Base-by-base conservation (phyloP, 2,329 filamentous ascomycete species). In the Nannizziopsis barbatae region DNA sequence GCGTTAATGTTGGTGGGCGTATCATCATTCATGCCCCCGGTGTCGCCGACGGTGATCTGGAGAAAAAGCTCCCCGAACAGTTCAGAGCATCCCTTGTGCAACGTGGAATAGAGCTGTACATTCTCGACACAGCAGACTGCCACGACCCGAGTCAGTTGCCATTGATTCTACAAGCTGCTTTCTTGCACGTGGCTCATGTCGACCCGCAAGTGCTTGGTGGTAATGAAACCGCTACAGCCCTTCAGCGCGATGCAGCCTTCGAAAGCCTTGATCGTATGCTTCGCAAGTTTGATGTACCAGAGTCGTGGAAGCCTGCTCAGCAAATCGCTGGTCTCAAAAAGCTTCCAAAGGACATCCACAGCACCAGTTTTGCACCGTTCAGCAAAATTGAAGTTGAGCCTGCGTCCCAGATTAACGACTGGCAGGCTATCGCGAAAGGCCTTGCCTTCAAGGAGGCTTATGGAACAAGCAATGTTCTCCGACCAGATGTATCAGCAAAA, bases 361-460 rank as follows among this genome's bases (percentile, higher is more conserved):
- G 78, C 55, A 95, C 84, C 72, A 92, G 86, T 73, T 96, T 98
- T 62, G 77, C 77, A 45, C 67, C 80, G 1, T 93, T 88, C 62
- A 76, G 86, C 56, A 93, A 90, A 69, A 71, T 76, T 37, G 86
- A 93, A 59, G 57, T 68, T 0, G 87, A 56, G 93, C 65, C 71
- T 35, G 74, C 81, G 18, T 75, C 76, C 2, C 67, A 81, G 2
- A 76, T 94, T 52, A 77, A 78, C 58, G 77, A 83, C 65, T 95
- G 89, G 86, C 77, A 89, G 67, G 75, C 81, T 41, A 86, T 82
- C 44, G 92, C 90, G 52, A 92, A 93, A 73, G 85, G 83, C 42
- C 75, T 98, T 50, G 79, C 79, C 3, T 98, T 98, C 77, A 95
- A 93, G 74, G 92, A 98, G 69, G 90, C 87, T 0, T 96, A 88